phyloP scores from a whole-genome alignment of 106 monocot genomes.

The Xerophyta viscosa region DNA sequence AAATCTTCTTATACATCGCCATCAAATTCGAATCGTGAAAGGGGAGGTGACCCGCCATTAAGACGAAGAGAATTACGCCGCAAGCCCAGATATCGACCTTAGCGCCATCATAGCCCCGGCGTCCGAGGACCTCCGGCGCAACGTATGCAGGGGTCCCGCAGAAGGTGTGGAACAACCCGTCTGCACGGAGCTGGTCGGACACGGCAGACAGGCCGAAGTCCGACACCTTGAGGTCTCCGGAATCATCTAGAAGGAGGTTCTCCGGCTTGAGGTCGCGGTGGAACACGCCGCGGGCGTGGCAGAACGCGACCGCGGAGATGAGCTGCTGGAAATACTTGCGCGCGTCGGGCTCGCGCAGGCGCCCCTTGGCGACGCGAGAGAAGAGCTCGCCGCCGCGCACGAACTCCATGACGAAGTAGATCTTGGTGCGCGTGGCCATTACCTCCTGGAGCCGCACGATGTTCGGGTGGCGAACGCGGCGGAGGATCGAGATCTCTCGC shows the following conservation, averaged over 20 bases:
- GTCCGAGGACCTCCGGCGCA: slow-evolving; percentile 43
- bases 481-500: slow-evolving; percentile 62
- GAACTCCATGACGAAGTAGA: slow-evolving; percentile 67
- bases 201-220: slow-evolving; percentile 57
- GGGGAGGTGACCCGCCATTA: slow-evolving; percentile 62
- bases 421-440: slow-evolving; percentile 64
- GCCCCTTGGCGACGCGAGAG: slow-evolving; percentile 52
- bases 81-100: slow-evolving; percentile 63
- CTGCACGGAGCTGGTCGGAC: slow-evolving; percentile 45
- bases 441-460: slow-evolving; percentile 62
- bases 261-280: slow-evolving; percentile 93
- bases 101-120: slow-evolving; percentile 53
- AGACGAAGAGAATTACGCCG: slow-evolving; percentile 47
- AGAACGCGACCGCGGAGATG: slow-evolving; percentile 72
- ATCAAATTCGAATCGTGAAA: slow-evolving; percentile 55
- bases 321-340: slow-evolving; percentile 76
- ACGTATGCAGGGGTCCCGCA: slow-evolving; percentile 67
- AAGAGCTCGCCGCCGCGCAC: slow-evolving; percentile 66
- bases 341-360: slow-evolving; percentile 52
- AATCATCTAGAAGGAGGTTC: slow-evolving; percentile 70
- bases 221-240: slow-evolving; percentile 58
- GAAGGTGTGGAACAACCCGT: slow-evolving; percentile 58
- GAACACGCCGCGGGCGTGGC: slow-evolving; percentile 82
- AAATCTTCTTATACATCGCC: slow-evolving; percentile 61
- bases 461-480: slow-evolving; percentile 60